Conservation (phyloP, 2,329 filamentous ascomycete genomes). For the Incumbomyces delicatus region DNA sequence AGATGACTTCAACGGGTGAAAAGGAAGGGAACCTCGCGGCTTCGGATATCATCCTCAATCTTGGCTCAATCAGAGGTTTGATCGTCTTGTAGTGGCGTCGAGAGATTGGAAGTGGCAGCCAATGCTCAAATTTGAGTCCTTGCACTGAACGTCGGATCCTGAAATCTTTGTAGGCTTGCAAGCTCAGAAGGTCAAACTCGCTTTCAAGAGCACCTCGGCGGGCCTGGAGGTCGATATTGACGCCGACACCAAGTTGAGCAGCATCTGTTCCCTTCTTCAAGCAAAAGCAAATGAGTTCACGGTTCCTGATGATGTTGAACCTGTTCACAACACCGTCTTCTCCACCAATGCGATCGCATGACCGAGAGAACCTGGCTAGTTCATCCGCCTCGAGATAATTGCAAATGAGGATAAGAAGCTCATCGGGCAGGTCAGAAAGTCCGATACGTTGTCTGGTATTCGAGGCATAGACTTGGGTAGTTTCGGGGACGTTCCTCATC, state of each 20-base stretch:
- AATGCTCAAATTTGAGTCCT: slow-evolving; percentile 31
- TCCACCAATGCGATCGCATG: slow-evolving; percentile 29
- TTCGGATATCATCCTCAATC: slow-evolving; percentile 23
- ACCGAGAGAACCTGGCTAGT: slow-evolving; percentile 29
- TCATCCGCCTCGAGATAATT: slow-evolving; percentile 24
- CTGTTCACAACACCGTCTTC: slow-evolving; percentile 23
- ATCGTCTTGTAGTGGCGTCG: slow-evolving; percentile 36
- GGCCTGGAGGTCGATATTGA: slow-evolving; percentile 18
- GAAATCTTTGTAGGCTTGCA: slow-evolving; percentile 31
- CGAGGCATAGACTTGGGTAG: not conserved
- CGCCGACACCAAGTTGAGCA: slow-evolving; percentile 36
- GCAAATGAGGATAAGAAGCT: slow-evolving; percentile 20
- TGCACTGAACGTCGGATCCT: slow-evolving; percentile 34
- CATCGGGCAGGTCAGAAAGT: slow-evolving; percentile 16
- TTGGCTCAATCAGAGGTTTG: slow-evolving; percentile 18
- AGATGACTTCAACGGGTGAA: slow-evolving; percentile 29
- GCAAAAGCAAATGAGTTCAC: slow-evolving; percentile 41
- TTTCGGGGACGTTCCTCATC: not conserved
- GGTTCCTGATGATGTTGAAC: slow-evolving; percentile 29
- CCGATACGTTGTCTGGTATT: not conserved
- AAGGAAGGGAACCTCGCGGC: slow-evolving; percentile 18
- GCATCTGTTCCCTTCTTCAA: slow-evolving; percentile 34
- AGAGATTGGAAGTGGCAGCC: slow-evolving; percentile 41
- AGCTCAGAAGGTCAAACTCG: slow-evolving; percentile 42
- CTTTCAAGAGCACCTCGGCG: slow-evolving; percentile 29